These are phyloP conservation scores for Antitrichia curtipendula DNA, from an alignment of 225 moss, liverwort and hornwort genomes.

Conservation along the genomic window DNA sequence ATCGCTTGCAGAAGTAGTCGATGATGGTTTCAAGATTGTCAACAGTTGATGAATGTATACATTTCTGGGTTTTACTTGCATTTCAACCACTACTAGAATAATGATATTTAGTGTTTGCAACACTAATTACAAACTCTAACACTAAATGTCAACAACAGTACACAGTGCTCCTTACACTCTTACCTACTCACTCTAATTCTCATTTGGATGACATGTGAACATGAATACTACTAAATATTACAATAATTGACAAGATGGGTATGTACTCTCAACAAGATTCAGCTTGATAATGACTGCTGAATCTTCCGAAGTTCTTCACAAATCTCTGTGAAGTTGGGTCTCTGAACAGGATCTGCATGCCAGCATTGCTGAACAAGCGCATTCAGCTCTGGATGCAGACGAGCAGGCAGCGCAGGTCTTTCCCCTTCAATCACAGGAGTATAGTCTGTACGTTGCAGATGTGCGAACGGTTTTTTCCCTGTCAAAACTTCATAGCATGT, in stretches of 20 bases:
- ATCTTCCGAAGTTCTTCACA: not conserved
- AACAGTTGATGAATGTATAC: not conserved
- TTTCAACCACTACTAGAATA: not conserved
- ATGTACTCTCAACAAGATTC: not conserved
- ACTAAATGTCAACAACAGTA: not conserved
- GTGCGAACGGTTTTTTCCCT: not conserved
- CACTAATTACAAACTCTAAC: too few relatives aligned
- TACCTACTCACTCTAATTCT: not conserved
- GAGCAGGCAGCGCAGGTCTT: not conserved
- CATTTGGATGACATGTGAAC: not conserved
- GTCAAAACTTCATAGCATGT: conserved; percentile 8
- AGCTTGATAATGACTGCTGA: not conserved
- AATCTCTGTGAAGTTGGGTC: not conserved
- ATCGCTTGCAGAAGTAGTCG: not conserved
- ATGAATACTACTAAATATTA: not conserved
- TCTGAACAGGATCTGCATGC: not conserved
- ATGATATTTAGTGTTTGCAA: not conserved
- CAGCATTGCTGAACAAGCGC: not conserved
- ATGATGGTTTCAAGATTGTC: not conserved
- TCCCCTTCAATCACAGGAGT: not conserved
- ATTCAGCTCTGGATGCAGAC: not conserved
- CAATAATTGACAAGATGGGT: not conserved
- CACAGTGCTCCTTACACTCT: not conserved
- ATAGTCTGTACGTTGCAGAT: not conserved
- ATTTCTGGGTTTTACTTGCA: not conserved